A percentile compares a stretch with the other conserved stretches of the same genome.
These are phyloP conservation scores for Linum lewisii DNA, from an alignment of 345 rosid genomes.

Conservation along the genomic window DNA sequence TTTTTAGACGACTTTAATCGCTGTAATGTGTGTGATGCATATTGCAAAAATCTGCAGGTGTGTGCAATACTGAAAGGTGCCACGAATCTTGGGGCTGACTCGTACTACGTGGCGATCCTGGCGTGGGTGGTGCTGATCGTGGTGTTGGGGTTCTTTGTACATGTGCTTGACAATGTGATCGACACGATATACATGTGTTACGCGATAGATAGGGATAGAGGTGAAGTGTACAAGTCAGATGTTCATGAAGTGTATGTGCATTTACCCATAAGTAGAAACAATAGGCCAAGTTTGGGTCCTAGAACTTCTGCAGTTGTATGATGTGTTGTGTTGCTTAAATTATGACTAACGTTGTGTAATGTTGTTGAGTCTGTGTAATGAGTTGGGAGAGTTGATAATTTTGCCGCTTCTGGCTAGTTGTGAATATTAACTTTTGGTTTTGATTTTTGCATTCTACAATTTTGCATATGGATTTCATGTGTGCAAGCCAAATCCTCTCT, in stretches of 20 bases:
- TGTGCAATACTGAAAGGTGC: constrained; percentile 56
- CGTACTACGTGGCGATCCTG: constrained; percentile 47
- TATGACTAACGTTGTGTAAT: not conserved
- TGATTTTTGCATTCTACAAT: too few relatives aligned
- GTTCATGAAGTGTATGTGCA: constrained; percentile 82
- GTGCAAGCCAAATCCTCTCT: too few relatives aligned
- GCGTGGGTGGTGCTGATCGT: constrained; percentile 55
- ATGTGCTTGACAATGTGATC: constrained; percentile 74
- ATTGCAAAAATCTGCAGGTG: constrained; percentile 33
- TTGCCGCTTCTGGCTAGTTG: too few relatives aligned
- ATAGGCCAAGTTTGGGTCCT: constrained; percentile 29
- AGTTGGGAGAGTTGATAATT: too few relatives aligned
- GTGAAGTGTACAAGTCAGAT: constrained; percentile 74
- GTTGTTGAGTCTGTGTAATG: not conserved
- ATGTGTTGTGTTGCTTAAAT: not conserved
- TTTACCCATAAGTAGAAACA: constrained; percentile 59
- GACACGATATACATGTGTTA: constrained; percentile 77
- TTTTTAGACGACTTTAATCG: not conserved
- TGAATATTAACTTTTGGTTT: too few relatives aligned
- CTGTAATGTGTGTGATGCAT: not conserved
- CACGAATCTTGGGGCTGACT: constrained; percentile 45
- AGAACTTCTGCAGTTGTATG: constrained; percentile 23
- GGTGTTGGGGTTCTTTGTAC: constrained; percentile 58
- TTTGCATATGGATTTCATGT: too few relatives aligned
- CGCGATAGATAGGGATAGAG: constrained; percentile 73